Conservation (phyloP, 768 basidiomycete species). For the Imleria badia region DNA sequence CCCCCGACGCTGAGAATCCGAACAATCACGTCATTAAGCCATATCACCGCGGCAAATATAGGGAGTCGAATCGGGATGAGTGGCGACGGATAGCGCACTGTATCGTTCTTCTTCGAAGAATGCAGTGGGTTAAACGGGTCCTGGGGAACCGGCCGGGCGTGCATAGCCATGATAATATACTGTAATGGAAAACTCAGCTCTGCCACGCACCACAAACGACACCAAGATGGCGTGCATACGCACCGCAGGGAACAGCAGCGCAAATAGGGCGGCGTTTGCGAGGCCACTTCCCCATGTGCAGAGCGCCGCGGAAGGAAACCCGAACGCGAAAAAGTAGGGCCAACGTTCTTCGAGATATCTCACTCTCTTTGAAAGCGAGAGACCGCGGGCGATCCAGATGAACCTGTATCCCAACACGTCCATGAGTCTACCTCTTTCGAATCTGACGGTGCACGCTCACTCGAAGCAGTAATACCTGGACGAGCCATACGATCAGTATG, state of each 20-base stretch:
- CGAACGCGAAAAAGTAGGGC: constrained; percentile 87
- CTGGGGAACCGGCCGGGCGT: constrained; percentile 67
- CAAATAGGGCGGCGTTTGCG: constrained; percentile 81
- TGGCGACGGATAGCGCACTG: constrained; percentile 67
- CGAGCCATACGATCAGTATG: neutral
- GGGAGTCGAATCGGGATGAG: constrained; percentile 79
- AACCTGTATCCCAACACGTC: constrained; percentile 46
- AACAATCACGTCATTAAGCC: constrained; percentile 72
- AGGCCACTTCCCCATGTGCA: constrained; percentile 74
- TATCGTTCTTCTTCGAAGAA: constrained; percentile 35
- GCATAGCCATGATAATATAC: constrained; percentile 85
- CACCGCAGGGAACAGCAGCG: constrained; percentile 78
- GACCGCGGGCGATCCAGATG: constrained; percentile 73
- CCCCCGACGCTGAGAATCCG: constrained; percentile 58
- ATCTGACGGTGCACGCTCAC: constrained; percentile 40
- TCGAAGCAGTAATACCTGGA: constrained; percentile 88
- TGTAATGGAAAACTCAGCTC: constrained; percentile 30
- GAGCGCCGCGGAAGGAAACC: constrained; percentile 70
- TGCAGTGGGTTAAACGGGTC: constrained; percentile 71
- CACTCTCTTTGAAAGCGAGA: constrained; percentile 66
- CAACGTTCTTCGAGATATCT: constrained; percentile 83
- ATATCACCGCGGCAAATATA: constrained; percentile 70
- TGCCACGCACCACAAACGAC: neutral
- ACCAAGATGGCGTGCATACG: constrained; percentile 24
- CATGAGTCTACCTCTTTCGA: constrained; percentile 5